Evolutionary conservation across 108 stramenopile species (phyloP).

Genomic region (Seminavis robusta): DNA sequence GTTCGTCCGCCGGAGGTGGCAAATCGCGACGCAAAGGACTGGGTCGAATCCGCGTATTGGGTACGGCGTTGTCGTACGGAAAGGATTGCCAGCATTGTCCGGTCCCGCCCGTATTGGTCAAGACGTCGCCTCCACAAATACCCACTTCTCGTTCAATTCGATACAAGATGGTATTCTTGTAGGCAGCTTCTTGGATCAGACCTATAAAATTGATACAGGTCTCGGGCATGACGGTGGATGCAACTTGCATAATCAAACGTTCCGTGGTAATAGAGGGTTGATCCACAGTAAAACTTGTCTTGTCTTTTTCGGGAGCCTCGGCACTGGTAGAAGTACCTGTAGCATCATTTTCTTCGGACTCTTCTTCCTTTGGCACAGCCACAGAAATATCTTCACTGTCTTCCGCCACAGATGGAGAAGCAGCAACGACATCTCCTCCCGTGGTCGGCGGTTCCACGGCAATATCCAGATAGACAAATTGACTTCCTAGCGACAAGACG

Average conservation of each 20-base stretch:
- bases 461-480: slow-evolving; percentile 31
- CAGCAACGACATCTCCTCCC: no score
- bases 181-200: slow-evolving; percentile 40
- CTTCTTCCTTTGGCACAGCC: no score
- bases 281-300: neutral
- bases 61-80: neutral
- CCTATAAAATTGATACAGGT: slow-evolving; percentile 63
- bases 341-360: neutral
- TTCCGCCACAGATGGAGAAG: no score
- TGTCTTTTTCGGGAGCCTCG: neutral
- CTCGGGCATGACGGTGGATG: slow-evolving; percentile 61
- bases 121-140: slow-evolving; percentile 61
- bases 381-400: no score
- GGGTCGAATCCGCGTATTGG: slow-evolving; percentile 12
- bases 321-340: neutral
- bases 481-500: slow-evolving; percentile 44
- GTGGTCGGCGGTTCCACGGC: slow-evolving; percentile 32
- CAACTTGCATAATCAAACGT: slow-evolving; percentile 59
- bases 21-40: no score
- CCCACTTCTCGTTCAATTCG: slow-evolving; percentile 76
- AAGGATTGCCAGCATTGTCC: slow-evolving; percentile 2
- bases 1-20: slow-evolving; percentile 19
- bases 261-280: slow-evolving; percentile 9
- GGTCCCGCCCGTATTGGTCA: slow-evolving; percentile 34
- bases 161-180: slow-evolving; percentile 48